Evolutionary conservation across 2,329 filamentous ascomycete genomes (phyloP).

Genomic region (Zalaria obscura): DNA sequence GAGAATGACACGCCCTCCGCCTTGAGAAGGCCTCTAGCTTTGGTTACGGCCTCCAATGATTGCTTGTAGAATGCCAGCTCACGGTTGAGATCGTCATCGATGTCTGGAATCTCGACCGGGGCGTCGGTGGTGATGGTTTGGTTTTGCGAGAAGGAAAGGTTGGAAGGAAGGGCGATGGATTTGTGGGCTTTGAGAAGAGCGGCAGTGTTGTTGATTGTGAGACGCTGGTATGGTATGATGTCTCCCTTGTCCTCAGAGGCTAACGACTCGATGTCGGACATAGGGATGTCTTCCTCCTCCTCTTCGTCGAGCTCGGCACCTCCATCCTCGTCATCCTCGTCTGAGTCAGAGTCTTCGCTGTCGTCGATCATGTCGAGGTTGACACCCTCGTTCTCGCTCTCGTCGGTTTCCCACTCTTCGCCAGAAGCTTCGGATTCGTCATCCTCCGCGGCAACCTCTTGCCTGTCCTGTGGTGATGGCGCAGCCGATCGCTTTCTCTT

Average conservation of each 20-base stretch:
- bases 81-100: constrained; percentile 81
- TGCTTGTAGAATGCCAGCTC: constrained; percentile 91
- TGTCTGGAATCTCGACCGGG: constrained; percentile 62
- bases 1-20: constrained; percentile 77
- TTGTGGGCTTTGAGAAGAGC: constrained; percentile 69
- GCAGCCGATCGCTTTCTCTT: constrained; percentile 2
- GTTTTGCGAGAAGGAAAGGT: constrained; percentile 68
- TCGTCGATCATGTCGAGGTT: constrained; percentile 20
- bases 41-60: constrained; percentile 62
- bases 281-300: constrained; percentile 74
- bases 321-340: constrained; percentile 18
- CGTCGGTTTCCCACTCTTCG: constrained; percentile 15
- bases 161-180: constrained; percentile 58
- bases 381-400: constrained; percentile 25
- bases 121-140: constrained; percentile 58
- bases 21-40: constrained; percentile 59
- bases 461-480: constrained; percentile 16
- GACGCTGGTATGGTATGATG: constrained; percentile 75
- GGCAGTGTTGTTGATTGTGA: constrained; percentile 93
- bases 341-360: constrained; percentile 20
- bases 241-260: constrained; percentile 74
- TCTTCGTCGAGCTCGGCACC: constrained; percentile 32
- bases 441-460: constrained; percentile 8
- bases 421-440: constrained; percentile 1
- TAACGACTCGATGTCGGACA: constrained; percentile 71